phyloP scores from a whole-genome alignment of 768 basidiomycete genomes.

The Rhodotorula taiwanensis region DNA sequence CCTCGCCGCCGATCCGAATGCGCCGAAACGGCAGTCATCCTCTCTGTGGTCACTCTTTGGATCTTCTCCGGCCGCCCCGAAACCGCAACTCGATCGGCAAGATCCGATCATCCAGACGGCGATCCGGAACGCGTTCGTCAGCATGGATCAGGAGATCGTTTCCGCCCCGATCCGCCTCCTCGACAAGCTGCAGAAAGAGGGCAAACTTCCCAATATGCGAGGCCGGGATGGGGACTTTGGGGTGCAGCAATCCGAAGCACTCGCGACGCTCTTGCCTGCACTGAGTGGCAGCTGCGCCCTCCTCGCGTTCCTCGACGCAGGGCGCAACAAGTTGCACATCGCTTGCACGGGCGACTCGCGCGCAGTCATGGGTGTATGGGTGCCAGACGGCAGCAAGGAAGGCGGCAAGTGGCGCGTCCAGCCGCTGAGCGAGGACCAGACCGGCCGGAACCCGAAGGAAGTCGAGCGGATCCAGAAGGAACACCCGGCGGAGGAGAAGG shows the following conservation, averaged over 20 bases:
- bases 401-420: constrained; percentile 70
- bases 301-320: constrained; percentile 77
- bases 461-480: constrained; percentile 74
- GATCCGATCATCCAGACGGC: constrained; percentile 58
- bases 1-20: constrained; percentile 6
- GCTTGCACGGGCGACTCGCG: constrained; percentile 90
- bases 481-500: constrained; percentile 69
- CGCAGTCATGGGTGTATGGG: constrained; percentile 91
- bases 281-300: constrained; percentile 87
- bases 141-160: constrained; percentile 77
- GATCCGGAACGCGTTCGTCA: constrained; percentile 68
- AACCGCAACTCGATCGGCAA: constrained; percentile 48
- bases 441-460: constrained; percentile 82
- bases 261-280: constrained; percentile 72
- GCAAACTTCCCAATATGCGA: constrained; percentile 48
- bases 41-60: constrained; percentile 24
- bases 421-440: constrained; percentile 93
- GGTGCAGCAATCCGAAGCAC: constrained; percentile 49
- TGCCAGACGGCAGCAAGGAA: constrained; percentile 55
- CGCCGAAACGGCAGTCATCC: constrained; percentile 1
- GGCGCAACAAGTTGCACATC: constrained; percentile 73
- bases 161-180: constrained; percentile 69
- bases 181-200: constrained; percentile 48
- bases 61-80: background rate
- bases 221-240: constrained; percentile 55